phyloP scores from a whole-genome alignment of 2,329 filamentous ascomycete species.

The Nemania sp. region DNA sequence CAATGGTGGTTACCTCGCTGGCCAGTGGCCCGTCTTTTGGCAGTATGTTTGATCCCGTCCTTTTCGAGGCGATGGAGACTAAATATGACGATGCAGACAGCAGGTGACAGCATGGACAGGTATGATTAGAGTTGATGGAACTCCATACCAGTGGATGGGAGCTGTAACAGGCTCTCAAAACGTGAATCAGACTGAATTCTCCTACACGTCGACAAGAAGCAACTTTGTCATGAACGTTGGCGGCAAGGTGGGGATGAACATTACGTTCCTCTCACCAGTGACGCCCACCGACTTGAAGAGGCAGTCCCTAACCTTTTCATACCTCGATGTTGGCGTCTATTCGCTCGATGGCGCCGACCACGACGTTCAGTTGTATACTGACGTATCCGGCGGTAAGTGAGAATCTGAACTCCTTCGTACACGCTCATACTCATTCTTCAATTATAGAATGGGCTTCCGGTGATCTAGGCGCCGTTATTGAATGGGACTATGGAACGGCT shows the following conservation, averaged over 20 bases:
- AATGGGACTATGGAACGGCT: conserved; percentile 62
- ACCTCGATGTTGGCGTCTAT: conserved; percentile 64
- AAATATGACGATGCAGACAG: conserved; percentile 45
- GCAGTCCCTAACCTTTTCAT: conserved; percentile 72
- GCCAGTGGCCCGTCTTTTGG: conserved; percentile 72
- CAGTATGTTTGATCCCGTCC: conserved; percentile 50
- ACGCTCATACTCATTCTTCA: conserved; percentile 8
- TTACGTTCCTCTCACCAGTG: conserved; percentile 72
- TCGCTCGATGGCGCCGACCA: conserved; percentile 66
- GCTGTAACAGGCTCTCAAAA: conserved; percentile 49
- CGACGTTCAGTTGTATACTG: conserved; percentile 70
- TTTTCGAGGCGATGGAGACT: not conserved
- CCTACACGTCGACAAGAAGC: conserved; percentile 74
- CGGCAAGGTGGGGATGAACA: conserved; percentile 63
- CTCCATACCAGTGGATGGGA: conserved; percentile 70
- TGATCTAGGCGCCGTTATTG: conserved; percentile 55
- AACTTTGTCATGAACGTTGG: conserved; percentile 69
- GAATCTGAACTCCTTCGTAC: not conserved
- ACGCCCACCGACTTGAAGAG: conserved; percentile 66
- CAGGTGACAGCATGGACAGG: conserved; percentile 68
- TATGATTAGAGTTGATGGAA: conserved; percentile 68
- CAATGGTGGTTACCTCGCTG: conserved; percentile 68
- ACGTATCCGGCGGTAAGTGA: conserved; percentile 67
- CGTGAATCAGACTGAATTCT: conserved; percentile 64
- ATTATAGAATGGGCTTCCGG: conserved; percentile 71